phyloP scores from a whole-genome alignment of 2,329 filamentous ascomycete species.

The Penicillium expansum region DNA sequence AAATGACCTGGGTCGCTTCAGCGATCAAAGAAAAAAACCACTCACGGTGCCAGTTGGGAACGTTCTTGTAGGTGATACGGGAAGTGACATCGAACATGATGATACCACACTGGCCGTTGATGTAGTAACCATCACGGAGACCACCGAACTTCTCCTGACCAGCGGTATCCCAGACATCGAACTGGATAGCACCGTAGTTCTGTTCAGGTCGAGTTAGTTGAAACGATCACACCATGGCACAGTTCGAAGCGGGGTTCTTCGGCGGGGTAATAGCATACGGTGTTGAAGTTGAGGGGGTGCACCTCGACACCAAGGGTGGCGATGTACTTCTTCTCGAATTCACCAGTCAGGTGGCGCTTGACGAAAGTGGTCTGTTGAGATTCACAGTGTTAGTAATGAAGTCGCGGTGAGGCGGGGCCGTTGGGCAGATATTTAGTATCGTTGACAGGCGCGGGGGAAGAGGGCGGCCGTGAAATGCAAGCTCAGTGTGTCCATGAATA shows the following conservation, averaged over 20 bases:
- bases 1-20: constrained; percentile 3
- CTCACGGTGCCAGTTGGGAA: constrained; percentile 99
- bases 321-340: constrained; percentile 99
- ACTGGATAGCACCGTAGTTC: constrained; percentile 95
- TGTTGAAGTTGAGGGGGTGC: constrained; percentile 95
- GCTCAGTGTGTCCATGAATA: neutral
- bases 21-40: constrained; percentile 28
- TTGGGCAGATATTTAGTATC: constrained; percentile 28
- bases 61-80: constrained; percentile 99
- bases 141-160: constrained; percentile 99
- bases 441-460: constrained; percentile 29
- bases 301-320: constrained; percentile 99
- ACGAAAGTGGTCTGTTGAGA: constrained; percentile 88
- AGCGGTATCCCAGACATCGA: constrained; percentile 99
- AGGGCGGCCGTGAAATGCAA: constrained; percentile 6
- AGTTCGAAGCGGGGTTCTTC: constrained; percentile 31
- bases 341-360: constrained; percentile 99
- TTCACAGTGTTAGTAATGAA: constrained; percentile 25
- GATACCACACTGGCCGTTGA: constrained; percentile 99
- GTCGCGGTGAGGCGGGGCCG: constrained; percentile 15
- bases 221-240: constrained; percentile 13
- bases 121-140: constrained; percentile 99
- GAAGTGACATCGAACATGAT: constrained; percentile 99
- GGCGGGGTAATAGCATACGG: constrained; percentile 73
- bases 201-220: constrained; percentile 38